Evolutionary conservation across 129 eudicot genomes (phyloP).

Genomic region (Flaveria trinervia): DNA sequence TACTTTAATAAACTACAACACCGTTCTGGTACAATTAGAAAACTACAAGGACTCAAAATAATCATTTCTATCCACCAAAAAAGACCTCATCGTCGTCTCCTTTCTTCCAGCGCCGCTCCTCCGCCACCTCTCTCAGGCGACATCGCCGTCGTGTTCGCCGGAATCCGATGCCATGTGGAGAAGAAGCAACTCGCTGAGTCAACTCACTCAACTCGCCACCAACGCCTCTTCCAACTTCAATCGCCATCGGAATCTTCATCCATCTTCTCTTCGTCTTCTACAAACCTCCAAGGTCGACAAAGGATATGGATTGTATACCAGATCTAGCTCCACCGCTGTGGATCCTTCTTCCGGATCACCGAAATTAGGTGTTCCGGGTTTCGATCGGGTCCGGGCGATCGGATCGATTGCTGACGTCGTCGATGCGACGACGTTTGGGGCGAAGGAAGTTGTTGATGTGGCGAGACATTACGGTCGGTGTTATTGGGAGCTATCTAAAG

Average conservation of each 20-base stretch:
- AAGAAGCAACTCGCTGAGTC: conserved; percentile 37
- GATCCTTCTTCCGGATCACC: conserved; percentile 30
- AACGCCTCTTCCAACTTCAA: conserved; percentile 27
- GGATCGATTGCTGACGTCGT: conserved; percentile 36
- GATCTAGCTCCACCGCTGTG: conserved; percentile 50
- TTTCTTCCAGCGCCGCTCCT: neutral
- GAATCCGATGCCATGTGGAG: conserved; percentile 38
- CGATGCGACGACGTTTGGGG: conserved; percentile 44
- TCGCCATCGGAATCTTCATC: conserved; percentile 23
- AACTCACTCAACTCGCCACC: conserved; percentile 35
- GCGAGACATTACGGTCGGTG: conserved; percentile 62
- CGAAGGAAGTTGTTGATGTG: conserved; percentile 45
- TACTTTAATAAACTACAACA: too few relatives aligned
- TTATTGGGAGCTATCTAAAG: conserved; percentile 92
- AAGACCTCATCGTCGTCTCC: neutral
- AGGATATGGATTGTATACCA: conserved; percentile 35
- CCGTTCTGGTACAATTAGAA: neutral
- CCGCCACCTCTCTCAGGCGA: conserved; percentile 36
- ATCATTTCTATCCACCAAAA: conserved; percentile 14
- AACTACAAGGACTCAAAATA: conserved; percentile 12
- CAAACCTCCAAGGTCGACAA: conserved; percentile 21
- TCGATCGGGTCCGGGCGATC: conserved; percentile 31
- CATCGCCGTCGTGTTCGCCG: conserved; percentile 25
- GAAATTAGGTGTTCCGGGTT: conserved; percentile 37
- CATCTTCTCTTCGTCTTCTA: conserved; percentile 17